Conservation (phyloP, 352 stramenopile genomes). For the Phytophthora ramorum region DNA sequence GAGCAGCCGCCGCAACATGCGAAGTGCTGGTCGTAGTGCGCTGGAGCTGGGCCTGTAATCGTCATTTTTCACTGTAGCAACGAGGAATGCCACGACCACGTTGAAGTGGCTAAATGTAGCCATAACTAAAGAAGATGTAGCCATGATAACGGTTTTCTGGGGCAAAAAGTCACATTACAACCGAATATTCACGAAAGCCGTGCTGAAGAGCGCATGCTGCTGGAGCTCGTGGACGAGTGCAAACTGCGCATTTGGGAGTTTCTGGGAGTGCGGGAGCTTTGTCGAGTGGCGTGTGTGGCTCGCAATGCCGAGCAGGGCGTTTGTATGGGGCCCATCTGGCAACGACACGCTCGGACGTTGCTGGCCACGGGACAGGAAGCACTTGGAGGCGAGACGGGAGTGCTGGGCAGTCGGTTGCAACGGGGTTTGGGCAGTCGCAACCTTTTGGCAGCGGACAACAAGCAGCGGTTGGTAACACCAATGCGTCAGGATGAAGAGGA, state of each 20-base stretch:
- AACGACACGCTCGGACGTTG: conserved; percentile 36
- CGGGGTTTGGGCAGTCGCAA: conserved; percentile 44
- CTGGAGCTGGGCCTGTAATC: conserved; percentile 26
- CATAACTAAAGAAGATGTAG: conserved; percentile 18
- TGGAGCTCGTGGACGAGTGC: conserved; percentile 63
- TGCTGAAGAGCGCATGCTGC: conserved; percentile 35
- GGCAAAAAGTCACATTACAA: conserved; percentile 11
- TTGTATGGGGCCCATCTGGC: conserved; percentile 47
- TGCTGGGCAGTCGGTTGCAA: conserved; percentile 34
- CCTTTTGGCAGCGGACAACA: conserved; percentile 20
- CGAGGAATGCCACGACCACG: too few species aligned
- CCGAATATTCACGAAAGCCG: conserved; percentile 7
- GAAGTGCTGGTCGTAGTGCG: conserved; percentile 57
- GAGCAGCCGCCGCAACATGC: conserved; percentile 78
- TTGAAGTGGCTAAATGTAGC: neutral
- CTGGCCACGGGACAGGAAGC: conserved; percentile 31
- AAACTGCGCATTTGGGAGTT: conserved; percentile 69
- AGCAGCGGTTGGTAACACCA: neutral
- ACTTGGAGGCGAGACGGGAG: conserved; percentile 22
- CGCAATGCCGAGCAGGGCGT: conserved; percentile 43
- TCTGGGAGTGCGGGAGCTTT: conserved; percentile 59
- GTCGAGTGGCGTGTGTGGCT: conserved; percentile 49
- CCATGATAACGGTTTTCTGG: conserved; percentile 18
- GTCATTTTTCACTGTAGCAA: conserved; percentile 16
- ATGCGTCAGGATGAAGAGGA: neutral